Percentiles rank a stretch among this genome's conserved stretches.
These are phyloP conservation scores for Ulota crispa DNA, from an alignment of 225 moss, liverwort and hornwort species.

Conservation along the genomic window DNA sequence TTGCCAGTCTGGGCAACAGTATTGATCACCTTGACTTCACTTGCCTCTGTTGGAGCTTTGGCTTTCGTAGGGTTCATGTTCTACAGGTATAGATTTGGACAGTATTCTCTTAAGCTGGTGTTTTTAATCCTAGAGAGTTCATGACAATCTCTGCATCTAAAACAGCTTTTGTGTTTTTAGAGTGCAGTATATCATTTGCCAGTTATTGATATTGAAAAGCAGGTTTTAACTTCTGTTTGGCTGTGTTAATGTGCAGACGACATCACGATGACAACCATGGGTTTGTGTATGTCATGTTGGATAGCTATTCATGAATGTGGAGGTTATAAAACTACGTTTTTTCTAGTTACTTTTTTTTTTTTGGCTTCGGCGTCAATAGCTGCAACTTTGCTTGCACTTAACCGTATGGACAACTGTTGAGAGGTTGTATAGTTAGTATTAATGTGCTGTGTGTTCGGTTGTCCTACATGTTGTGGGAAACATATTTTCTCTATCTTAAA, in stretches of 20 bases:
- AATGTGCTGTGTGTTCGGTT: conserved; percentile 16
- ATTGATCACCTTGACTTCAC: conserved; percentile 47
- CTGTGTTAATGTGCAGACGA: conserved; percentile 51
- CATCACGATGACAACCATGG: conserved; percentile 60
- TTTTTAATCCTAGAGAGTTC: neutral
- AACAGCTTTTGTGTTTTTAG: neutral
- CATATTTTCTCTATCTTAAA: neutral
- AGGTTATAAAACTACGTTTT: neutral
- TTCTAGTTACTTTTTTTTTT: neutral
- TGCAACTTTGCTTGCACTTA: neutral
- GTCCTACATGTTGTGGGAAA: conserved; percentile 3
- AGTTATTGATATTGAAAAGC: neutral
- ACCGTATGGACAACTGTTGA: neutral
- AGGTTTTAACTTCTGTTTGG: conserved; percentile 4
- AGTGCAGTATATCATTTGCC: neutral
- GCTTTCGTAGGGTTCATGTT: conserved; percentile 52
- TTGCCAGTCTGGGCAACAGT: conserved; percentile 63
- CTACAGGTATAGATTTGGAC: conserved; percentile 50
- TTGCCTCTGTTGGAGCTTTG: conserved; percentile 42
- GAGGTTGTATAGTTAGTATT: neutral
- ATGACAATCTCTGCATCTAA: neutral
- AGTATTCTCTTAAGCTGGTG: neutral
- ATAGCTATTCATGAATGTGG: conserved; percentile 42
- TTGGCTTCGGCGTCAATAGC: neutral
- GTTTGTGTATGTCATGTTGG: conserved; percentile 79